Conservation (phyloP, 2,329 filamentous ascomycete genomes). For the Sclerotinia minor region DNA sequence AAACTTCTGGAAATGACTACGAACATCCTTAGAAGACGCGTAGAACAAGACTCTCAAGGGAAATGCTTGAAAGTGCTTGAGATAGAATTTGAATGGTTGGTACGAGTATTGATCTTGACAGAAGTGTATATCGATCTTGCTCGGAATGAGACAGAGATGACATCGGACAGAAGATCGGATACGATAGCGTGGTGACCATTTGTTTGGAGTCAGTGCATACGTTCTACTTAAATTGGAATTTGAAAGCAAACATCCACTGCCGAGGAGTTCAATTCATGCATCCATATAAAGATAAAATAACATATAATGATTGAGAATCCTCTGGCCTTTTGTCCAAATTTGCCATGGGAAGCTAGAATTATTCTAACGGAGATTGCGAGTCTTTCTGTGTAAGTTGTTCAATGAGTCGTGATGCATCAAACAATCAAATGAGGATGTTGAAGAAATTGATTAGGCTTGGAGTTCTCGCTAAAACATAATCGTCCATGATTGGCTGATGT, state of each 20-base stretch:
- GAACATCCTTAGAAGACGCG: slow-evolving; percentile 9
- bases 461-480: slow-evolving; percentile 16
- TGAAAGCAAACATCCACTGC: not conserved
- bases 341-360: not conserved
- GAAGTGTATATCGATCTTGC: slow-evolving; percentile 1
- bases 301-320: slow-evolving; percentile 12
- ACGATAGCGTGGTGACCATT: not conserved
- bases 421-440: not conserved
- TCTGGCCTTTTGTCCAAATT: slow-evolving; percentile 4
- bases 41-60: slow-evolving; percentile 11
- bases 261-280: slow-evolving; percentile 16
- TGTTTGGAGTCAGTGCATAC: not conserved
- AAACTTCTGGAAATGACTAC: not conserved
- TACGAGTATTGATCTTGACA: not conserved
- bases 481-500: not conserved
- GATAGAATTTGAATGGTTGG: not conserved
- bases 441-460: not conserved
- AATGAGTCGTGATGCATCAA: slow-evolving; percentile 15
- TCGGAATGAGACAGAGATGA: not conserved
- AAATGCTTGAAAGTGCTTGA: slow-evolving; percentile 19
- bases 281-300: slow-evolving; percentile 16
- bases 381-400: not conserved
- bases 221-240: slow-evolving; percentile 5
- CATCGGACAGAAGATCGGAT: not conserved
- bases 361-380: slow-evolving; percentile 16